Evolutionary conservation across 2,329 filamentous ascomycete genomes (phyloP).

Genomic region (Trichoderma atrobrunneum): DNA sequence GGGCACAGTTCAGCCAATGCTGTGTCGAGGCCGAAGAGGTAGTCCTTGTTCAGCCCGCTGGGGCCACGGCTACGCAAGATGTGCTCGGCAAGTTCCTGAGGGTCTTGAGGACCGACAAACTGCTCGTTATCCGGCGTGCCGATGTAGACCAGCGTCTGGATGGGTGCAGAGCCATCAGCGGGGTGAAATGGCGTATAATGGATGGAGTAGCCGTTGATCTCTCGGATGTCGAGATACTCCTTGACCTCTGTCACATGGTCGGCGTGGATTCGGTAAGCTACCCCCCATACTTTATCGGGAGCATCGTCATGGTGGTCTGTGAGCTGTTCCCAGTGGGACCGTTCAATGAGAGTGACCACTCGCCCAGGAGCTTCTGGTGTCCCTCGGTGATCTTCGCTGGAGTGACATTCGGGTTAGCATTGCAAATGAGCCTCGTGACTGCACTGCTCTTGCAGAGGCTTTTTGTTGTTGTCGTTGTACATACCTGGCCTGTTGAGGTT

Average conservation of each 20-base stretch:
- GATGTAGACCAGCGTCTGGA: constrained; percentile 78
- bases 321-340: constrained; percentile 76
- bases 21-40: constrained; percentile 75
- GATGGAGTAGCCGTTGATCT: constrained; percentile 96
- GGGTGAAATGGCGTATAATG: constrained; percentile 81
- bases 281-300: constrained; percentile 77
- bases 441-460: background rate
- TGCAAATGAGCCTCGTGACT: background rate
- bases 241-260: constrained; percentile 75
- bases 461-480: constrained; percentile 24
- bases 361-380: constrained; percentile 84
- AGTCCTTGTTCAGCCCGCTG: constrained; percentile 87
- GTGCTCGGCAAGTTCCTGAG: constrained; percentile 72
- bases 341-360: constrained; percentile 88
- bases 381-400: constrained; percentile 88
- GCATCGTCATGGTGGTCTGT: constrained; percentile 63
- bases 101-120: constrained; percentile 81
- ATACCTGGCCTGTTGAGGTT: constrained; percentile 36
- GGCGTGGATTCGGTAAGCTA: constrained; percentile 79
- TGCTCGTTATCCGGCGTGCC: constrained; percentile 90
- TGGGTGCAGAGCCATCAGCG: constrained; percentile 38
- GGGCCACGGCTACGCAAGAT: constrained; percentile 76
- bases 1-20: constrained; percentile 70
- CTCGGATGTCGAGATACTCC: constrained; percentile 88
- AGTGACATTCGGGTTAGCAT: background rate